These are phyloP conservation scores for Aureobasidium sp. DNA, from an alignment of 2,329 filamentous ascomycete genomes.

Conservation along the genomic window DNA sequence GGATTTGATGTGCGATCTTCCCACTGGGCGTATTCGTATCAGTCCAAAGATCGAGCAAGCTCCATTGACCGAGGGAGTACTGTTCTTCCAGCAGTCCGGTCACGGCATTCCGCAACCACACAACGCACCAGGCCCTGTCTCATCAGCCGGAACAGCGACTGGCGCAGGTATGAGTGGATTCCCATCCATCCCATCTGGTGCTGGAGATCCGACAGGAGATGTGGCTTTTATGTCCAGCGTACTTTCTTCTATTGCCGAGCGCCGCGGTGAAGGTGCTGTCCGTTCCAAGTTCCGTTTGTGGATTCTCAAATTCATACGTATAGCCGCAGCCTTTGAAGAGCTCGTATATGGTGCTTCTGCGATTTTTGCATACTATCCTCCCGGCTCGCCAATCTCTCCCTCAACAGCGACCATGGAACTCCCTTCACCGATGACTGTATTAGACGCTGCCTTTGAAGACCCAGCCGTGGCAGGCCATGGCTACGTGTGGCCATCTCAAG, in stretches of 20 bases:
- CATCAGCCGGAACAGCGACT: constrained; percentile 29
- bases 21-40: constrained; percentile 89
- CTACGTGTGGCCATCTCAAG: constrained; percentile 88
- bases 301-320: constrained; percentile 87
- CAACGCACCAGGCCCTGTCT: constrained; percentile 20
- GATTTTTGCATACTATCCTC: constrained; percentile 58
- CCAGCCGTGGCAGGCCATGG: constrained; percentile 53
- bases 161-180: constrained; percentile 30
- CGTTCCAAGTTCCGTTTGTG: constrained; percentile 90
- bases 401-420: background rate
- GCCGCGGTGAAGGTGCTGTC: constrained; percentile 84
- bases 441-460: constrained; percentile 20
- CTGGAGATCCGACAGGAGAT: constrained; percentile 72
- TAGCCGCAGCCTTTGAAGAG: constrained; percentile 92
- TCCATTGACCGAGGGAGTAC: constrained; percentile 72
- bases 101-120: background rate
- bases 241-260: constrained; percentile 70
- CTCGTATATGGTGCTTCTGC: constrained; percentile 89
- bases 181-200: constrained; percentile 14
- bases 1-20: constrained; percentile 91
- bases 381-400: constrained; percentile 16
- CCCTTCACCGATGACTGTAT: background rate
- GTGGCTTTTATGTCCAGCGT: constrained; percentile 83
- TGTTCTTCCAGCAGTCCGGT: constrained; percentile 61
- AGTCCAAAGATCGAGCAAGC: constrained; percentile 79